Percentiles rank a stretch among this genome's conserved stretches.
Conservation (phyloP, 495 filamentous ascomycete genomes). For the Trichoderma asperelloides region DNA sequence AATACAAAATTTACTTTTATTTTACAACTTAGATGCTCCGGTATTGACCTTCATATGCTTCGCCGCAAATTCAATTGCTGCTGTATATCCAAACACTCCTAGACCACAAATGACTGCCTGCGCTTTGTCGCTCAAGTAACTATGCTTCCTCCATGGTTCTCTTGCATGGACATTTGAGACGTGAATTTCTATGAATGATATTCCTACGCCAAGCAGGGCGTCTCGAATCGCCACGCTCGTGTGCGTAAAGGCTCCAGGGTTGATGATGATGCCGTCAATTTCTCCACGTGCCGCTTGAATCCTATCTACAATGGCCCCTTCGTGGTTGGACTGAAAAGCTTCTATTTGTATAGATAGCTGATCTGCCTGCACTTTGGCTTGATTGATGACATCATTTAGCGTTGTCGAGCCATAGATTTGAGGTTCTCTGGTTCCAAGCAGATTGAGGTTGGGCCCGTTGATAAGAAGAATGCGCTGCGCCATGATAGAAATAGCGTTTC, state of each 20-base stretch:
- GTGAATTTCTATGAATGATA: conserved; percentile 66
- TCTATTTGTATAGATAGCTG: neutral
- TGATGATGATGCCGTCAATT: conserved; percentile 57
- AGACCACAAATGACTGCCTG: conserved; percentile 58
- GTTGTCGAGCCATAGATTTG: conserved; percentile 60
- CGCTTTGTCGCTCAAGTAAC: conserved; percentile 64
- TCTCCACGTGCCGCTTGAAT: conserved; percentile 46
- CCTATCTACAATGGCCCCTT: conserved; percentile 54
- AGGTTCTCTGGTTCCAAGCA: conserved; percentile 64
- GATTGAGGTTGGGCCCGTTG: conserved; percentile 76
- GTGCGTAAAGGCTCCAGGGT: conserved; percentile 61
- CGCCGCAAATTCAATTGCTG: conserved; percentile 55
- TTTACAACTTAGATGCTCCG: neutral
- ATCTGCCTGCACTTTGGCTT: conserved; percentile 17
- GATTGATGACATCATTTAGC: conserved; percentile 42
- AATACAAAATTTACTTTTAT: neutral
- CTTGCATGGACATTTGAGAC: conserved; percentile 59
- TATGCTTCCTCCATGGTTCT: conserved; percentile 54
- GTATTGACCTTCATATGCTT: conserved; percentile 32
- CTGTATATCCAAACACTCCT: conserved; percentile 60
- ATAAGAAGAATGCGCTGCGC: conserved; percentile 58
- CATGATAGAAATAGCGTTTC: conserved; percentile 16
- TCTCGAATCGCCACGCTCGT: conserved; percentile 60
- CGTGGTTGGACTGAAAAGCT: conserved; percentile 39
- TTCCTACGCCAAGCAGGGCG: conserved; percentile 51